phyloP scores from a whole-genome alignment of 306 rosid species.

The Arachis stenosperma region DNA sequence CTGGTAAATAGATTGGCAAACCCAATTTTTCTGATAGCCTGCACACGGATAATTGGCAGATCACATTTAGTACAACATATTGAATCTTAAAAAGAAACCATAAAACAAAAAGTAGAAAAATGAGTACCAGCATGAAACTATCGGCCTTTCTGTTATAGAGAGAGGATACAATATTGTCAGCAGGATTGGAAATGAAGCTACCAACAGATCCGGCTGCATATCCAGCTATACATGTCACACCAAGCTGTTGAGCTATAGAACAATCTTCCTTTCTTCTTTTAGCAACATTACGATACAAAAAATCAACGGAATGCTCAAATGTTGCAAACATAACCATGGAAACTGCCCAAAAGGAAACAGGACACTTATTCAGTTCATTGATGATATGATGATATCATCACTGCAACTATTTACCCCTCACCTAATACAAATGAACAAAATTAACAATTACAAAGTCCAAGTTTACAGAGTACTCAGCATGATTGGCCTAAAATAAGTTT shows the following conservation, averaged over 20 bases:
- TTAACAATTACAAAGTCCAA: conserved; percentile 24
- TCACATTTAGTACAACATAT: conserved; percentile 21
- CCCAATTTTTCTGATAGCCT: conserved; percentile 92
- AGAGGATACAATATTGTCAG: conserved; percentile 63
- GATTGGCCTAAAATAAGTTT: conserved; percentile 5
- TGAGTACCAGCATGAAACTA: conserved; percentile 55
- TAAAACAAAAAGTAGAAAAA: conserved; percentile 23
- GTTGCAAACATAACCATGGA: conserved; percentile 70
- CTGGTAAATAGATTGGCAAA: conserved; percentile 74
- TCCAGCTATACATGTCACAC: conserved; percentile 69
- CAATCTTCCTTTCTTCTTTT: conserved; percentile 60
- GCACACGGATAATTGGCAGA: conserved; percentile 28
- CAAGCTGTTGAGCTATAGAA: conserved; percentile 60
- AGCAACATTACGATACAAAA: conserved; percentile 51
- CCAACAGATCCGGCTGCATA: conserved; percentile 69
- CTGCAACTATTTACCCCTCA: conserved; percentile 27
- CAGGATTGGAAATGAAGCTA: conserved; percentile 63
- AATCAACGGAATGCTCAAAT: conserved; percentile 62
- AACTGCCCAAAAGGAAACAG: conserved; percentile 46
- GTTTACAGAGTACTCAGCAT: conserved; percentile 7
- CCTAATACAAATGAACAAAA: conserved; percentile 22
- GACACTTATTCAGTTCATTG: conserved; percentile 36
- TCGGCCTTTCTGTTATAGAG: conserved; percentile 65
- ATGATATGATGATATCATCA: conserved; percentile 33
- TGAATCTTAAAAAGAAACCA: conserved; percentile 16